phyloP scores from a whole-genome alignment of 495 filamentous ascomycete genomes.

The Mytilinidion resinicola region DNA sequence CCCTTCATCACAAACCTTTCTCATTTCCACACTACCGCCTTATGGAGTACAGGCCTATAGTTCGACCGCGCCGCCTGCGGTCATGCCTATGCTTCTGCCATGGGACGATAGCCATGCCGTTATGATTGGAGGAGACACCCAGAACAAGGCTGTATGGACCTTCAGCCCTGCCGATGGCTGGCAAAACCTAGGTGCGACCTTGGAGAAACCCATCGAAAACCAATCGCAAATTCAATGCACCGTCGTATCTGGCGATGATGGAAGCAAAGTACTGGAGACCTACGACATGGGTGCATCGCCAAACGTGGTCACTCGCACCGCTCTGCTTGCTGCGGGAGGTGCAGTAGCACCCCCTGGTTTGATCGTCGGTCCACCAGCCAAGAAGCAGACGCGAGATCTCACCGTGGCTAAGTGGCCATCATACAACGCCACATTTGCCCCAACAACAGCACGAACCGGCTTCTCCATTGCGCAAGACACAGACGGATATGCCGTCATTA shows the following conservation, averaged over 20 bases:
- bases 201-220: constrained; percentile 53
- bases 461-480: constrained; percentile 56
- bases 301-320: constrained; percentile 65
- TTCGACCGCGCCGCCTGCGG: constrained; percentile 53
- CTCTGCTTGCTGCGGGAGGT: constrained; percentile 49
- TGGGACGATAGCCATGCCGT: constrained; percentile 69
- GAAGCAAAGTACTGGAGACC: constrained; percentile 72
- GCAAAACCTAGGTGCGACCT: constrained; percentile 53
- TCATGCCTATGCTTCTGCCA: constrained; percentile 64
- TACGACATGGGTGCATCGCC: constrained; percentile 74
- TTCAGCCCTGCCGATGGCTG: constrained; percentile 56
- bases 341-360: constrained; percentile 36
- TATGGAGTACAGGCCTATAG: constrained; percentile 49
- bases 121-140: constrained; percentile 65
- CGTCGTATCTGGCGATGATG: constrained; percentile 64
- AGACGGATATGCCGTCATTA: constrained; percentile 62
- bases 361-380: constrained; percentile 29
- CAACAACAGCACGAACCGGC: constrained; percentile 50
- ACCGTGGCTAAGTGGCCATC: constrained; percentile 60
- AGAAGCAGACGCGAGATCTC: constrained; percentile 43
- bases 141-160: constrained; percentile 60
- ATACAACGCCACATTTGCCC: constrained; percentile 71
- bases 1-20: constrained; percentile 66
- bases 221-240: constrained; percentile 51
- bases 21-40: constrained; percentile 57